Evolutionary conservation across 306 rosid genomes (phyloP), one percentile per base, ranked within the genome.

Genomic region (Lotus japonicus): DNA sequence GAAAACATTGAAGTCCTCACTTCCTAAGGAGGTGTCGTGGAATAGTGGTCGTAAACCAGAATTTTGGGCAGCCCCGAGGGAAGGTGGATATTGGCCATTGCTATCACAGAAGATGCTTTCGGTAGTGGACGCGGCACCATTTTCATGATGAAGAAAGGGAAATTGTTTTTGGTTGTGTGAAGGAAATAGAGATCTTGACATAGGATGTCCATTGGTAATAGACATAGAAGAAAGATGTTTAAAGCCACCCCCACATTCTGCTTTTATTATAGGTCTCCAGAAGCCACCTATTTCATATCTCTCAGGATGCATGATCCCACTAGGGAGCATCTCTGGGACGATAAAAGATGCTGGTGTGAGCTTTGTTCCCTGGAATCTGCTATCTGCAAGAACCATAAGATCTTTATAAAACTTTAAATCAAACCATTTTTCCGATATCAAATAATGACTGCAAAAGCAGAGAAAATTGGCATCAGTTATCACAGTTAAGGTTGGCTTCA

Each of bases 311-410:
- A 74, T 46, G 67, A 75, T 59, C 26, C 76, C 82, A 64, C 75
- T 57, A 3, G 89, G 87, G 48, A 83, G 84, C 66, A 87, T 68
- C 19, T 92, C 98, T 36, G 82, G 90, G 84, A 84, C 79, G 59
- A 89, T 80, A 64, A 86, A 86, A 58, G 98, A 83, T 9, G 89
- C 56, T 7, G 84, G 51, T 17, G 85, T 9, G 39, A 73, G 70
- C 62, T 76, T 60, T 68, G 78, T 73, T 70, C 82, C 91, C 18
- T 77, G 84, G 79, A 69, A 84, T 64, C 83, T 79, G 82, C 68
- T 57, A 51, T 77, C 97, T 89, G 82, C 82, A 81, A 68, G 52
- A 39, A 75, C 55, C 73, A 75, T 42, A 42, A 11, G 57, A 19
- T 16, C 64, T 57, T 68, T n/a, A 48, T 66, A 21, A 16, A 63